phyloP scores from a whole-genome alignment of 2,329 filamentous ascomycete genomes.

The Podosphaera xanthii region DNA sequence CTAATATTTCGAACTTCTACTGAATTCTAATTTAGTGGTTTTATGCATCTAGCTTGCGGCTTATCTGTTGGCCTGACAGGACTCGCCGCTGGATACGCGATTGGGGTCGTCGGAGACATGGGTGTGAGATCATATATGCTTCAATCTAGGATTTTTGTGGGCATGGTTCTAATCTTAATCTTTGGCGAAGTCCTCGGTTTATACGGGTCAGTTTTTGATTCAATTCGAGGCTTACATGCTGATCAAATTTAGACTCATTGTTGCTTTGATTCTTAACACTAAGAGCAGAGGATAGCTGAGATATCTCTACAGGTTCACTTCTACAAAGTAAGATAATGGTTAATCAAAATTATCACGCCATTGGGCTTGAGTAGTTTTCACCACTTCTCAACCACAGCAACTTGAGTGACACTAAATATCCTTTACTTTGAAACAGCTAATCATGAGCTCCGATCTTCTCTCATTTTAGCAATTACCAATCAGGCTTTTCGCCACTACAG shows the following conservation, averaged over 20 bases:
- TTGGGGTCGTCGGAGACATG: slow-evolving; percentile 84
- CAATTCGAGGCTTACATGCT: slow-evolving; percentile 1
- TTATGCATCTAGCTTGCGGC: slow-evolving; percentile 82
- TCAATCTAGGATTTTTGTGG: slow-evolving; percentile 87
- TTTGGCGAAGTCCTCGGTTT: slow-evolving; percentile 94
- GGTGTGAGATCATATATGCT: slow-evolving; percentile 91
- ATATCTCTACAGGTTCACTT: too few species aligned
- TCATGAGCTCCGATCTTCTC: too few species aligned
- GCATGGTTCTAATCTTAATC: slow-evolving; percentile 96
- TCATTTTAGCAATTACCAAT: too few species aligned
- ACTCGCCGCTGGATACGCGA: slow-evolving; percentile 84
- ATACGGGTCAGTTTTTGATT: slow-evolving; percentile 50
- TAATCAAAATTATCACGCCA: too few species aligned
- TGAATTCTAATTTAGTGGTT: slow-evolving; percentile 32
- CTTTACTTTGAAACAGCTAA: too few species aligned
- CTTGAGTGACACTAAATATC: too few species aligned
- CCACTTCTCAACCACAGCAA: too few species aligned
- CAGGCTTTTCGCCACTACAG: too few species aligned
- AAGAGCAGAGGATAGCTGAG: slow-evolving; percentile 23
- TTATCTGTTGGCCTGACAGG: slow-evolving; percentile 81
- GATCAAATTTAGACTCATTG: slow-evolving; percentile 44
- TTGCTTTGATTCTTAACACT: slow-evolving; percentile 81
- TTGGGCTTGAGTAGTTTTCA: too few species aligned
- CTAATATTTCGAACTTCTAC: neutral
- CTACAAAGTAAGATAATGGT: too few species aligned